A percentile compares a stretch with the other conserved stretches of the same genome.
phyloP scores from a whole-genome alignment of 768 basidiomycete genomes.

The Daedalea quercina region DNA sequence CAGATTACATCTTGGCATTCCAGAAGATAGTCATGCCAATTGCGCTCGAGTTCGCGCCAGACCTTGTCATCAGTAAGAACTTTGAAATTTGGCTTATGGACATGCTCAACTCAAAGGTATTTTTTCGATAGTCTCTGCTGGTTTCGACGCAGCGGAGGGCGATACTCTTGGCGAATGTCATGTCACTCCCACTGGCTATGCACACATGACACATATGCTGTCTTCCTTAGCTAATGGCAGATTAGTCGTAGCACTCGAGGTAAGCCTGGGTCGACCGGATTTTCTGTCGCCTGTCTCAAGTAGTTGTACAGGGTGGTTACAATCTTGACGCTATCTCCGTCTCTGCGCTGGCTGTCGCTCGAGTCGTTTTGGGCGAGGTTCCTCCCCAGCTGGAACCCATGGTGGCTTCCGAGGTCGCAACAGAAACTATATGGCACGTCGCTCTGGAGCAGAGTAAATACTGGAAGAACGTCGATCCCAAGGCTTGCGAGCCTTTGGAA shows the following conservation, averaged over 20 bases:
- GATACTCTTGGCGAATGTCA: slow-evolving; percentile 89
- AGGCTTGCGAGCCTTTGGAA: slow-evolving; percentile 75
- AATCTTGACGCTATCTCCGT: slow-evolving; percentile 83
- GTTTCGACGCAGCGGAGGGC: slow-evolving; percentile 93
- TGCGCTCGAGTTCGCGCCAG: slow-evolving; percentile 92
- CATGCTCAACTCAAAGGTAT: neutral
- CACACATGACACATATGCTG: slow-evolving; percentile 99
- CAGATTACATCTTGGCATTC: slow-evolving; percentile 95
- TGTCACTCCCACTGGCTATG: slow-evolving; percentile 89
- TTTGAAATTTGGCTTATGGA: neutral
- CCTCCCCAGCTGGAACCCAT: slow-evolving; percentile 71
- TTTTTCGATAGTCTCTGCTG: slow-evolving; percentile 74
- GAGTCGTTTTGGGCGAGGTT: slow-evolving; percentile 83
- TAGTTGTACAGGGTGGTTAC: slow-evolving; percentile 78
- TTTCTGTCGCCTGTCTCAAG: neutral
- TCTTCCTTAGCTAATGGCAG: slow-evolving; percentile 81
- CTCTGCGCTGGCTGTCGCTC: slow-evolving; percentile 83
- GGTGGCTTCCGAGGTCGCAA: slow-evolving; percentile 72
- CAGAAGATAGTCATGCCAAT: slow-evolving; percentile 96
- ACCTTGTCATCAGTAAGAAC: slow-evolving; percentile 86
- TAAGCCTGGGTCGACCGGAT: slow-evolving; percentile 23
- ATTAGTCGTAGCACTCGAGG: slow-evolving; percentile 91
- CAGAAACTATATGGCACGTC: slow-evolving; percentile 87
- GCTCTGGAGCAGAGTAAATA: slow-evolving; percentile 82
- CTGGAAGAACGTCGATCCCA: slow-evolving; percentile 85